A percentile compares a stretch with the other conserved stretches of the same genome.
These are phyloP conservation scores for Stagonosporopsis vannaccii DNA, from an alignment of 2,329 filamentous ascomycete genomes.

Conservation along the genomic window DNA sequence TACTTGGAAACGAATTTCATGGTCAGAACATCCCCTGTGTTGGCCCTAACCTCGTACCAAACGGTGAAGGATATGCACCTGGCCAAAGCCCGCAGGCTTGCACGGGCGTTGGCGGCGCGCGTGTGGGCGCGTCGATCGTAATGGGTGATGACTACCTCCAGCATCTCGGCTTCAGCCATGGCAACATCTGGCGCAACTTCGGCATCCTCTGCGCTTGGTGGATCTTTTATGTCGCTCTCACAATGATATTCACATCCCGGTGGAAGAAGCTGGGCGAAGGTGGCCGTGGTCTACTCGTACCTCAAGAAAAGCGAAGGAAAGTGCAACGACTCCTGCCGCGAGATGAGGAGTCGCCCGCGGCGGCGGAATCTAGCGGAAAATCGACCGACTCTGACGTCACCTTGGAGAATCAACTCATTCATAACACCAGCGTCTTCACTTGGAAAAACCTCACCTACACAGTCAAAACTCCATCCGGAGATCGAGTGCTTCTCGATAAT, in stretches of 20 bases:
- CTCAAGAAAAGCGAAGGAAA: not conserved
- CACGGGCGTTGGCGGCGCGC: not conserved
- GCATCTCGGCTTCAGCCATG: slow-evolving; percentile 5
- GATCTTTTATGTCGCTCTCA: slow-evolving; percentile 58
- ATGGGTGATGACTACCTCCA: slow-evolving; percentile 65
- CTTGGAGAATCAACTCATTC: slow-evolving; percentile 56
- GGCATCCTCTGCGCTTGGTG: slow-evolving; percentile 54
- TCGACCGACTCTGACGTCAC: not conserved
- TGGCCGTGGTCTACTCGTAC: slow-evolving; percentile 58
- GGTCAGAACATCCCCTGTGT: not conserved
- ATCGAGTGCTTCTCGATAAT: slow-evolving; percentile 57
- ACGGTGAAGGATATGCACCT: not conserved
- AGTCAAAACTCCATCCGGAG: slow-evolving; percentile 56
- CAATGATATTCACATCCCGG: slow-evolving; percentile 61
- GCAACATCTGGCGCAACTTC: slow-evolving; percentile 49
- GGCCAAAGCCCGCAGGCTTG: not conserved
- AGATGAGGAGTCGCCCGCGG: not conserved
- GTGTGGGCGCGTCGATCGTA: slow-evolving; percentile 48
- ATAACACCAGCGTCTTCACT: slow-evolving; percentile 66
- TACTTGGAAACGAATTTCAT: not conserved
- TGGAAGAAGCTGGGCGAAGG: slow-evolving; percentile 61
- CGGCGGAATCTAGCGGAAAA: slow-evolving; percentile 24
- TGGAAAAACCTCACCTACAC: slow-evolving; percentile 64
- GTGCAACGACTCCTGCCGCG: not conserved
- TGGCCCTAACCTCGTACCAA: not conserved